These are phyloP conservation scores for Hibiscus tridactylites DNA, from an alignment of 345 rosid genomes.

Conservation along the genomic window DNA sequence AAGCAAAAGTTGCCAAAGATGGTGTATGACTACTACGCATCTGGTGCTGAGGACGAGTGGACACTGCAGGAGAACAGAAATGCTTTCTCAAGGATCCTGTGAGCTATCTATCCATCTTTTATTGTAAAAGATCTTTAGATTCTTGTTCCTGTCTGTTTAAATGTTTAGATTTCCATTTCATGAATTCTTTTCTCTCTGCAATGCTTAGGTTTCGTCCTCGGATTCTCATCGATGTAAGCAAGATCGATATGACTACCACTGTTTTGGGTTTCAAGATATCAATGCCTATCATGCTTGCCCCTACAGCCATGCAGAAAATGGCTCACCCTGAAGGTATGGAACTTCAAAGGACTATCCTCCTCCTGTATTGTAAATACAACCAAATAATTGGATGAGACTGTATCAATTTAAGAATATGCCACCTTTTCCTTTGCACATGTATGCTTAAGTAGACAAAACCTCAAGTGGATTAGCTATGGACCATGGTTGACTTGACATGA, in stretches of 20 bases:
- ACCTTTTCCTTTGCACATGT: neutral
- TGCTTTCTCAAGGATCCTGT: neutral
- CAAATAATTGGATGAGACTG: neutral
- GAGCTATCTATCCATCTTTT: neutral
- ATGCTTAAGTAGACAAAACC: neutral
- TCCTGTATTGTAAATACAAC: neutral
- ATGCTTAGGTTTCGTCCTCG: conserved; percentile 62
- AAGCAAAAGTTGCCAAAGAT: conserved; percentile 69
- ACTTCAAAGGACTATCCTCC: neutral
- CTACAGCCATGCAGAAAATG: conserved; percentile 83
- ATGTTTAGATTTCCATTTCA: neutral
- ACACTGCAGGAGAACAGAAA: conserved; percentile 4
- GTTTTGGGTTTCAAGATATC: conserved; percentile 76
- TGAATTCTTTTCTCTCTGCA: neutral
- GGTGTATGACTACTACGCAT: conserved; percentile 72
- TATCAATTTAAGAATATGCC: neutral
- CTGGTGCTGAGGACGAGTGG: conserved; percentile 79
- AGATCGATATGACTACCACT: conserved; percentile 62
- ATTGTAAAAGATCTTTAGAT: neutral
- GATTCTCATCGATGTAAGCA: conserved; percentile 75
- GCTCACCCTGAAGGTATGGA: conserved; percentile 75
- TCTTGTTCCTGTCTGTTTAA: neutral
- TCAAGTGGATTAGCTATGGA: too few relatives aligned
- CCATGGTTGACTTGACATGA: neutral
- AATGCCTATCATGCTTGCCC: conserved; percentile 90